Base-by-base conservation (phyloP, 768 basidiomycete species). In the Phlebiopsis gigantea region DNA sequence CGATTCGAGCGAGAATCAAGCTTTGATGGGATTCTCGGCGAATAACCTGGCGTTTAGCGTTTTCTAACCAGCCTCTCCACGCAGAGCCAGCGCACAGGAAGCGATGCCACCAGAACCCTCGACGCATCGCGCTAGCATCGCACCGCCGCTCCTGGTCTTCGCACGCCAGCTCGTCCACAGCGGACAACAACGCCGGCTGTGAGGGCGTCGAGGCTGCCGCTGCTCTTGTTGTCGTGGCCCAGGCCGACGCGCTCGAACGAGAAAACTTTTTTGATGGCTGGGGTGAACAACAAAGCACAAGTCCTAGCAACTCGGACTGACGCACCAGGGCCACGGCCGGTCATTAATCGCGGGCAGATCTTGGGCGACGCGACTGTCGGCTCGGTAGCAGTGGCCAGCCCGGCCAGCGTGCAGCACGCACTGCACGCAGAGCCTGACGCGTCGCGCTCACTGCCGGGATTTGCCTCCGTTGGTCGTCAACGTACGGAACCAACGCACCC, bases 11-110 rank as follows among this genome's bases (percentile, higher is more conserved):
- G 48, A 29, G 34, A n/a, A 31, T 31, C 39, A 22, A 25, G 21
- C 34, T 51, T 51, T 51, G 50, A 51, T 51, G 12, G n/a, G 34
- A 39, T 39, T 2, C 34, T 39, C 34, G 34, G 34, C 34, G 34
- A 39, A 39, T 39, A 39, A 39, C 34, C 19, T 22, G 49, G 30
- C 49, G 22, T 46, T n/a, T 30, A 28, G 24, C 46, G 34, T 10
- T 19, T 22, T 15, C 31, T 30, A 51, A 51, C 34, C 50, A 39
- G 50, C 50, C 50, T 51, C 48, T 51, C 19, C 15, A 25, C 34
- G 50, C 50, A 39, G 50, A 48, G 47, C 47, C 47, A 48, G 47
- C 47, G 47, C 47, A 48, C 47, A 48, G 47, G 47, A 48, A 48
- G 47, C 47, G 47, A 48, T 48, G 26, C 28, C 47, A 15, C 24